phyloP scores from a whole-genome alignment of 1,284 basidiomycete genomes.

The Ceratorhiza oryzae-sativae region DNA sequence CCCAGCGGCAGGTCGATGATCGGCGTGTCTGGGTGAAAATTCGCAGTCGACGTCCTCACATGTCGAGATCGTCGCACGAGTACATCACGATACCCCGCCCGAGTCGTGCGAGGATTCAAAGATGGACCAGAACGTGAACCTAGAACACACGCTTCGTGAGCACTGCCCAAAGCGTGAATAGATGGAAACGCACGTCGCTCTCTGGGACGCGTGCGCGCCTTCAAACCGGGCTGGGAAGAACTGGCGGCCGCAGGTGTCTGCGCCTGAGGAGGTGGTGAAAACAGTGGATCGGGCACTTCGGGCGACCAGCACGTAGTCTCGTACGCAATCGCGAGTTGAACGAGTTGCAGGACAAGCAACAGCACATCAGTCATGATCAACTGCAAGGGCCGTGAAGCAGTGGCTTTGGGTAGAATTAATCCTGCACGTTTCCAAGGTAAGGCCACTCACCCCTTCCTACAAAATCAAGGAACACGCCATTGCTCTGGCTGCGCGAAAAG shows the following conservation, averaged over 20 bases:
- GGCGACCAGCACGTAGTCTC: slow-evolving; percentile 34
- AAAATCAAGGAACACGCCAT: slow-evolving; percentile 39
- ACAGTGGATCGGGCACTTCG: slow-evolving; percentile 35
- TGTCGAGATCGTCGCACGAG: slow-evolving; percentile 16
- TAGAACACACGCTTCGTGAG: neutral
- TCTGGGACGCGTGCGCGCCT: neutral
- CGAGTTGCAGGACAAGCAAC: slow-evolving; percentile 23
- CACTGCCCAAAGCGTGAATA: neutral
- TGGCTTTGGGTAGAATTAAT: neutral
- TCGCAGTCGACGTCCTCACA: slow-evolving; percentile 14
- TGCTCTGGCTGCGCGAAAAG: neutral
- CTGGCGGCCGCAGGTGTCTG: neutral
- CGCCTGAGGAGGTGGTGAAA: slow-evolving; percentile 4
- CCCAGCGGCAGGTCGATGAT: slow-evolving; percentile 17
- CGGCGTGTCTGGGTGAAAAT: slow-evolving; percentile 12
- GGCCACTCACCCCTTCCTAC: slow-evolving; percentile 34
- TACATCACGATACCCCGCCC: slow-evolving; percentile 26
- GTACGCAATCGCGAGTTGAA: slow-evolving; percentile 34
- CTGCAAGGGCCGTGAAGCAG: neutral
- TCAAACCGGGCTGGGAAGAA: neutral
- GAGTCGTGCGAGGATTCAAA: slow-evolving; percentile 12
- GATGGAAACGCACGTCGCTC: slow-evolving; percentile 13
- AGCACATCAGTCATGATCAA: slow-evolving; percentile 11
- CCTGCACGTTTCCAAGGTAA: too few species aligned
- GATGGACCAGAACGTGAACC: neutral